These are phyloP conservation scores for Dacryopinax spathularia DNA, from an alignment of 768 basidiomycete species.

Conservation along the genomic window DNA sequence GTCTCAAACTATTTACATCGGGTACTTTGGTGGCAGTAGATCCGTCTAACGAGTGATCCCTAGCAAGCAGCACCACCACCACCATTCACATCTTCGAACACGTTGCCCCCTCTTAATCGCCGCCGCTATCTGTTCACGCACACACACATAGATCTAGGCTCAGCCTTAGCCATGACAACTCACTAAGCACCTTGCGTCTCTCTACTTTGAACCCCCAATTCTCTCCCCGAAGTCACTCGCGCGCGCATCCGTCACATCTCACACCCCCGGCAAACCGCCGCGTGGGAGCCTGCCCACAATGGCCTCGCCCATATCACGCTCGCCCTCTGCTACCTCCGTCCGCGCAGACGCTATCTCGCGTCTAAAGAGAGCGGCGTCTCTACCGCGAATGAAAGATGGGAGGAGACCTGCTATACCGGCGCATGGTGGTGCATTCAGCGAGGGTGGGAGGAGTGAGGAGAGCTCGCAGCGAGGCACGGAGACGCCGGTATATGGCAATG, in stretches of 20 bases:
- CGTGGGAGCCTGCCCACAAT: neutral
- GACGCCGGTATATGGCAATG: neutral
- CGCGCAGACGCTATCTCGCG: conserved; percentile 78
- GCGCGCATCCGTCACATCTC: neutral
- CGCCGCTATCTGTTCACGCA: neutral
- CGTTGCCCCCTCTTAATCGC: neutral
- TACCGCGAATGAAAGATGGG: conserved; percentile 85
- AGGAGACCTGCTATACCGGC: conserved; percentile 40
- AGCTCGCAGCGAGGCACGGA: neutral
- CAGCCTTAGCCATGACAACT: neutral
- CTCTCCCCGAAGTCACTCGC: neutral
- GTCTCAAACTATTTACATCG: neutral
- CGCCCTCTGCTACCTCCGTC: conserved; percentile 44
- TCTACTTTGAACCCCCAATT: neutral
- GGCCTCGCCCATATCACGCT: neutral
- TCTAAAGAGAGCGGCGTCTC: conserved; percentile 79
- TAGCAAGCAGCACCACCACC: too few relatives aligned
- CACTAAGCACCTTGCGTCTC: conserved; percentile 3
- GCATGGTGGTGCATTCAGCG: conserved; percentile 18
- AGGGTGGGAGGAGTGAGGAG: conserved; percentile 7
- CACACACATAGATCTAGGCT: too few relatives aligned
- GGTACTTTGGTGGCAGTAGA: neutral
- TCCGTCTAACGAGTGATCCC: conserved; percentile 1
- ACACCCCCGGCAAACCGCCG: neutral
- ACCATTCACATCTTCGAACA: neutral